Evolutionary conservation across 148 eudicot genomes (phyloP).

Genomic region (Drosera capensis): DNA sequence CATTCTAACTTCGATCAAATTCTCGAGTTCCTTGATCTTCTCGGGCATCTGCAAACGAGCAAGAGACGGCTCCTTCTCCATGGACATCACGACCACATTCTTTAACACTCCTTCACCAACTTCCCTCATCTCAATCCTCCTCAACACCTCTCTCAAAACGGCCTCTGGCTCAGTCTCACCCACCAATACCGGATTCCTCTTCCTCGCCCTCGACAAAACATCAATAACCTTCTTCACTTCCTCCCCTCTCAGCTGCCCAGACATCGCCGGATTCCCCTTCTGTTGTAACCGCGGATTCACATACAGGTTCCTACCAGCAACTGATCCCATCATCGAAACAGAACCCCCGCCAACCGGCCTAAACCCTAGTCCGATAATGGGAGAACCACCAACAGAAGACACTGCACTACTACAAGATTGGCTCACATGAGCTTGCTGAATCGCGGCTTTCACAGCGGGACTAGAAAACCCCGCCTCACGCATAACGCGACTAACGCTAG

Average conservation of each 20-base stretch:
- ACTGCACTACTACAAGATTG: background rate
- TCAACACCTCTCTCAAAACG: slow-evolving; percentile 39
- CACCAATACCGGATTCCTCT: slow-evolving; percentile 62
- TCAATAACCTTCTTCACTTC: slow-evolving; percentile 52
- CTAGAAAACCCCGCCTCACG: slow-evolving; percentile 82
- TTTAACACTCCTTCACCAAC: slow-evolving; percentile 26
- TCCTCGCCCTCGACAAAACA: slow-evolving; percentile 26
- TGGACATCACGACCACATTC: slow-evolving; percentile 29
- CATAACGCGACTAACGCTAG: slow-evolving; percentile 93
- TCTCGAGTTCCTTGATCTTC: slow-evolving; percentile 37
- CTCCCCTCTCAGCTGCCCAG: slow-evolving; percentile 23
- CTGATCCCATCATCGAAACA: background rate
- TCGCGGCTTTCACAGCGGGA: slow-evolving; percentile 79
- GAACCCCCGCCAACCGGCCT: slow-evolving; percentile 11
- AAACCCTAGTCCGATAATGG: slow-evolving; percentile 25
- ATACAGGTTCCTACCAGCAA: slow-evolving; percentile 29
- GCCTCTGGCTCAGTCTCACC: slow-evolving; percentile 53
- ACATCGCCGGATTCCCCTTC: slow-evolving; percentile 12
- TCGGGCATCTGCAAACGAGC: slow-evolving; percentile 15
- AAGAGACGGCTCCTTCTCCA: slow-evolving; percentile 26
- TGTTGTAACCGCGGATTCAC: slow-evolving; percentile 46
- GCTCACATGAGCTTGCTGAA: slow-evolving; percentile 31
- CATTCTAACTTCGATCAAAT: slow-evolving; percentile 28
- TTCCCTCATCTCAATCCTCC: slow-evolving; percentile 43
- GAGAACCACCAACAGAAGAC: background rate